Evolutionary conservation across 768 basidiomycete species (phyloP).

Genomic region (Pleurotus platypus): DNA sequence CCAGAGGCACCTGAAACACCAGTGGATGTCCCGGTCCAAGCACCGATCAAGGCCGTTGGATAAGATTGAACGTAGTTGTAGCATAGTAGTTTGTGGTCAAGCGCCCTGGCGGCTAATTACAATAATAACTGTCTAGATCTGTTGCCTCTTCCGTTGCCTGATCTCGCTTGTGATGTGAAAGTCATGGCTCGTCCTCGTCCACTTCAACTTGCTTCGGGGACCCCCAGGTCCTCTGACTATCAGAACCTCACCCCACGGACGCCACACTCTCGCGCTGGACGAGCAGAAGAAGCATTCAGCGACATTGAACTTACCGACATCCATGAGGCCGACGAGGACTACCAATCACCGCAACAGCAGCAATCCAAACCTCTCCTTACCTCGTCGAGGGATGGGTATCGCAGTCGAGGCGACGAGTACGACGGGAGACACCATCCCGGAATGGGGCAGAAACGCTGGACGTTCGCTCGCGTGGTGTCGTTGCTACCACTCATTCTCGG

Average conservation of each 20-base stretch:
- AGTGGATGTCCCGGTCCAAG: background rate
- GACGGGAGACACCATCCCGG: conserved; percentile 12
- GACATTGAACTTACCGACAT: conserved; percentile 44
- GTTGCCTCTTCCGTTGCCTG: background rate
- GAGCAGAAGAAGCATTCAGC: conserved; percentile 50
- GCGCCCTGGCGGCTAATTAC: background rate
- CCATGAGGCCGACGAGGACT: conserved; percentile 28
- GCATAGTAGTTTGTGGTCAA: background rate
- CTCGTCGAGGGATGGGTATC: conserved; percentile 40
- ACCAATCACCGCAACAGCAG: conserved; percentile 36
- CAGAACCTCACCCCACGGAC: conserved; percentile 53
- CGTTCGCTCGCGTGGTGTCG: conserved; percentile 20
- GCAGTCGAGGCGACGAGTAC: conserved; percentile 38
- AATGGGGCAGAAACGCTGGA: conserved; percentile 15
- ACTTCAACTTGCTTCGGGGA: conserved; percentile 29
- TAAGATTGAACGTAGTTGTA: too few relatives aligned
- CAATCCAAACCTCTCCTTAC: conserved; percentile 45
- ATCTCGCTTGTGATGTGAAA: conserved; percentile 1
- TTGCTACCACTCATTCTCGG: conserved; percentile 44
- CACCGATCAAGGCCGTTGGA: too few relatives aligned
- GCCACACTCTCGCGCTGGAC: conserved; percentile 58
- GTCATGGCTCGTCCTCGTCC: conserved; percentile 38
- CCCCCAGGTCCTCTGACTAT: conserved; percentile 23
- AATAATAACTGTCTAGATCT: too few relatives aligned
- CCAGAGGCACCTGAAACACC: too few relatives aligned